Evolutionary conservation across 768 basidiomycete genomes (phyloP).

Genomic region (Tylopilus sp.): DNA sequence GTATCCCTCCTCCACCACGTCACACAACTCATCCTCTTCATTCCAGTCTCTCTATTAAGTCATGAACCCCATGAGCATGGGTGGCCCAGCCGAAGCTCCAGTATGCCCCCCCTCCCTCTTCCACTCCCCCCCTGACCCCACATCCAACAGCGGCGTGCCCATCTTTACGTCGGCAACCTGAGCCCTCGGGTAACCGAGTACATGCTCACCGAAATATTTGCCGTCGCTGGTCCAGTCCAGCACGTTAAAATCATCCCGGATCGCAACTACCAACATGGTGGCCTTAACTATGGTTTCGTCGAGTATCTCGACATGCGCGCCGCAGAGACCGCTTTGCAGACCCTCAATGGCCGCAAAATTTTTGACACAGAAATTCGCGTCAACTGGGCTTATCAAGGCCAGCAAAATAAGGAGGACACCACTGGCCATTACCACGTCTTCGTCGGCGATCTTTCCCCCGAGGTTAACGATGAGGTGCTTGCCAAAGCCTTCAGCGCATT

Average conservation of each 20-base stretch:
- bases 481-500: slow-evolving; percentile 97
- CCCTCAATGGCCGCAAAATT: slow-evolving; percentile 98
- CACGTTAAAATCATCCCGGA: slow-evolving; percentile 99
- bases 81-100: slow-evolving; percentile 69
- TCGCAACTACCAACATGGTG: slow-evolving; percentile 98
- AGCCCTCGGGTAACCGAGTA: slow-evolving; percentile 98
- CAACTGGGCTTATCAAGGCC: slow-evolving; percentile 99
- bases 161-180: slow-evolving; percentile 98
- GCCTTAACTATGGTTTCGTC: slow-evolving; percentile 99
- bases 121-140: not conserved
- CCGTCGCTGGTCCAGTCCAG: slow-evolving; percentile 94
- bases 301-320: slow-evolving; percentile 99
- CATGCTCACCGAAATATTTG: slow-evolving; percentile 98
- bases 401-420: slow-evolving; percentile 98
- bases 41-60: slow-evolving; percentile 44
- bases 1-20: slow-evolving; percentile 14
- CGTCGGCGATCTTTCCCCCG: slow-evolving; percentile 98
- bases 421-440: slow-evolving; percentile 98
- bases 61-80: slow-evolving; percentile 76
- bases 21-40: slow-evolving; percentile 12
- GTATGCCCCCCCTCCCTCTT: slow-evolving; percentile 41
- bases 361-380: slow-evolving; percentile 99
- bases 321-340: slow-evolving; percentile 97
- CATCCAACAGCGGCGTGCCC: slow-evolving; percentile 72
- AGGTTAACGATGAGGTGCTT: slow-evolving; percentile 97